Conservation (phyloP, 192 early-diverging fungal genomes). For the Coemansia sp. region DNA sequence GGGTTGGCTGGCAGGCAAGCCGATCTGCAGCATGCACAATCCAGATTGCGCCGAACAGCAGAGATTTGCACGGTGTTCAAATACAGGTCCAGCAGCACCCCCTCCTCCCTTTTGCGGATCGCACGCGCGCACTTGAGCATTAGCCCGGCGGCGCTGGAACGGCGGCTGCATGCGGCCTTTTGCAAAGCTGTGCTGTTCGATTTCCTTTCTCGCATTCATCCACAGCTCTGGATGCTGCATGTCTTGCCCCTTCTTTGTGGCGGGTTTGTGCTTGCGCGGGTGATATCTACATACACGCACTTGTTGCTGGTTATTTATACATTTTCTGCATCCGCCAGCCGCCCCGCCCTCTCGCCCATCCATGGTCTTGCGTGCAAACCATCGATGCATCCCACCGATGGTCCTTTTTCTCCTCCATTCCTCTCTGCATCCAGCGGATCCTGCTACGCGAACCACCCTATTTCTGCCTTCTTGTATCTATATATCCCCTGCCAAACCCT, state of each 20-base stretch:
- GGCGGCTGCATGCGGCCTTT: conserved; percentile 1
- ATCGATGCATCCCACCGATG: not conserved
- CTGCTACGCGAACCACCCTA: not conserved
- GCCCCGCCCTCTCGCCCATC: not conserved
- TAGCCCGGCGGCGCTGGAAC: too few relatives aligned
- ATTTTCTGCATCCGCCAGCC: not conserved
- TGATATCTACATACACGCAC: conserved; percentile 28
- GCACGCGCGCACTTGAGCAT: not conserved
- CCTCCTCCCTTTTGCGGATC: not conserved
- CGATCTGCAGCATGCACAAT: conserved; percentile 4
- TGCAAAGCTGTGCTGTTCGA: conserved; percentile 6
- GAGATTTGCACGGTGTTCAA: not conserved
- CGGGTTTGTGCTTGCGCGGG: conserved; percentile 12
- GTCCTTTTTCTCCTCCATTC: conserved; percentile 3
- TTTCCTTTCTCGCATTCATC: conserved; percentile 14
- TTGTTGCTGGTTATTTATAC: conserved; percentile 20
- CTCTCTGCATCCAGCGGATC: conserved; percentile 5
- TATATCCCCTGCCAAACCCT: not conserved
- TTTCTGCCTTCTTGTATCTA: conserved; percentile 2
- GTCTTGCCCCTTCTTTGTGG: conserved; percentile 5
- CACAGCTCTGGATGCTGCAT: conserved; percentile 26
- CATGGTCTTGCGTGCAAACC: not conserved
- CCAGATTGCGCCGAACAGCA: not conserved
- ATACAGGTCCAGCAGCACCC: not conserved
- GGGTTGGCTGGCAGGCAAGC: not conserved